Base-by-base conservation (phyloP, 2,329 filamentous ascomycete genomes). In the Pezicula carpinea region DNA sequence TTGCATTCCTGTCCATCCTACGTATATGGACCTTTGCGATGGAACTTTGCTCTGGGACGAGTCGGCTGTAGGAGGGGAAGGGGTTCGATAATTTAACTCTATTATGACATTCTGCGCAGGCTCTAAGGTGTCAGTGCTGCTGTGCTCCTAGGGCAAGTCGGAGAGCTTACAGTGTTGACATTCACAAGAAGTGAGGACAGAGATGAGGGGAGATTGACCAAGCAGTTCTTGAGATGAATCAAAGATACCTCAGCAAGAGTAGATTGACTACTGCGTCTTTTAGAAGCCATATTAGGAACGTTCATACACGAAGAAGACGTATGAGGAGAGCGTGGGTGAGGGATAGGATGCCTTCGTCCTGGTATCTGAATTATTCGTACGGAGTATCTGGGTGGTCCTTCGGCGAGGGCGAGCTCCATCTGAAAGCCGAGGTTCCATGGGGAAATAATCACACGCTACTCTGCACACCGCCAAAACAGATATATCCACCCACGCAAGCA, bases 1-100 rank as follows among this genome's bases (percentile, higher is more conserved):
- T 55, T 90, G 87, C 89, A 99, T 95, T 58, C 93, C 93, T 10
- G 93, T 96, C 93, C 93, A 99, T 65, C 93, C 93, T 50, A 95
- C 76, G 64, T 87, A 99, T 59, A 95, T 76, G 40, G 88, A 95
- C 60, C 77, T 80, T 57, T 82, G 79, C 44, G 71, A 68, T 6
- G 71, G 64, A 43, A 73, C 65, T 33, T 73, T 71, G 21, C 71
- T 61, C 54, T 74, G 71, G 41, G 66, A 62, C 43, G 72, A 59
- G 46, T 69, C 64, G 46, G 66, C 61, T 46, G 74, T 63, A 34
- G 78, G 65, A 18, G 76, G 71, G 34, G 75, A 65, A 35, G 79
- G 69, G 52, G 77, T 76, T 61, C 83, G 82, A 69, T 87, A 95
- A 64, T 77, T 86, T 54, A 99, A 78, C 70, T 99, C 93, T 65